Conservation (phyloP, 2,329 filamentous ascomycete genomes). For the Westerdykella sp. region DNA sequence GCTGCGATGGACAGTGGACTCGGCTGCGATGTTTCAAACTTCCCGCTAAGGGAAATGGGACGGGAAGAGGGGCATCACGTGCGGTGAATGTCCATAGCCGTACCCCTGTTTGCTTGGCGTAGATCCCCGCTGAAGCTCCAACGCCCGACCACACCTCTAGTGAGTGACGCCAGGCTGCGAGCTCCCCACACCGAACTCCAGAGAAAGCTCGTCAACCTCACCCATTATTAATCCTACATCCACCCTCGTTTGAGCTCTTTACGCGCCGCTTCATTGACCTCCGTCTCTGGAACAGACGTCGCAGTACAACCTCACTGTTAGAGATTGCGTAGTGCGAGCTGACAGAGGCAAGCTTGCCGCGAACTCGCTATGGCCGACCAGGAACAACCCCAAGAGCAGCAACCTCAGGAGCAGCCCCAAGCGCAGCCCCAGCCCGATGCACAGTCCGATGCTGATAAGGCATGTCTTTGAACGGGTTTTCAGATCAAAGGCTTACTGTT, state of each 20-base stretch:
- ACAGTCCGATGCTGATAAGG: conserved; percentile 45
- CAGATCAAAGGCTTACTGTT: conserved; percentile 26
- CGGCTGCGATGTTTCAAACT: conserved; percentile 23
- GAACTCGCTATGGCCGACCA: conserved; percentile 21
- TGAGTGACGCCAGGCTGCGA: neutral
- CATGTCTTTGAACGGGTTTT: conserved; percentile 15
- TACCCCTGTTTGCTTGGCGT: neutral
- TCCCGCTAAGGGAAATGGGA: neutral
- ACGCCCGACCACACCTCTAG: neutral
- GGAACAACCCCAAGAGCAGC: conserved; percentile 11
- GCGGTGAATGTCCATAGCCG: neutral
- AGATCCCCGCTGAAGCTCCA: neutral
- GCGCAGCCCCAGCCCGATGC: no score
- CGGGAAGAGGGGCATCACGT: neutral
- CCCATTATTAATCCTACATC: neutral
- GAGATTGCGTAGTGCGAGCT: neutral
- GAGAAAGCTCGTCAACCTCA: neutral
- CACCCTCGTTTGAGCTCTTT: neutral
- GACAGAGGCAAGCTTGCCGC: neutral
- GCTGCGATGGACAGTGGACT: conserved; percentile 21
- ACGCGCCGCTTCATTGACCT: no score
- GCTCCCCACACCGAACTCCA: neutral
- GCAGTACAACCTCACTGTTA: neutral
- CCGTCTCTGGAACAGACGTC: no score
- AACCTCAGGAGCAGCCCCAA: conserved; percentile 14